Evolutionary conservation across 768 basidiomycete genomes (phyloP), one percentile per base, ranked within the genome.

Genomic region (Xerocomellus amylosporus): DNA sequence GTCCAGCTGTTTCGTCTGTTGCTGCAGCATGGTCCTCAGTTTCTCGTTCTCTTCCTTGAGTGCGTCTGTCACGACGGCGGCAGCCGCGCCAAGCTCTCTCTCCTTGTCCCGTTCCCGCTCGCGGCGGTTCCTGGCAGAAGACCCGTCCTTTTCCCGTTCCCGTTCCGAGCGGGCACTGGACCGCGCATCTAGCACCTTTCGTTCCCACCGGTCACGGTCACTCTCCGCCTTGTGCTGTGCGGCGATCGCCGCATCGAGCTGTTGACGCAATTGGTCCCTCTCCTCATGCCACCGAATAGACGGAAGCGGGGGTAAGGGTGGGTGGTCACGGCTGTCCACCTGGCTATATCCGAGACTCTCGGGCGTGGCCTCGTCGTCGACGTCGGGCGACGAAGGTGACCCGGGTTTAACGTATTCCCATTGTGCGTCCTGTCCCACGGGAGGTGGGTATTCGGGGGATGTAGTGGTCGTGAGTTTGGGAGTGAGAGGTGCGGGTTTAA

Each of bases 11-110:
- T 56, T 58, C 2, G 31, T 44, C 37, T 66, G 59, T 13, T 63
- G 54, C 19, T 62, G 54, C 39, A 63, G 43, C 55, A 58, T 54
- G 1, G 28, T 44, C 20, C 69, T 66, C 20, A 68, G 46, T 20
- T 58, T 65, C 41, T 60, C 63, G 46, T 61, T 64, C 43, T 68
- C 66, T 24, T 65, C 68, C 48, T 51, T 64, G 39, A 65, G 45
- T 1, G 51, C 41, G 37, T 62, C 58, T 15, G 42, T 22, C 20
- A 44, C 24, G 14, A 40, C 36, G 22, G 8, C 37, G 4, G 48
- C 34, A 20, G 38, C 33, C 14, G 30, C 41, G 1, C 49, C 42
- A 0, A 46, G 26, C 6, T 60, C 62, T 17, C 38, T 51, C 30
- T 63, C 61, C 48, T 49, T 58, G 44, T 56, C 64, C 28, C 58